Evolutionary conservation across 208 protist genomes (phyloP).

Genomic region (Crithidia sp.): DNA sequence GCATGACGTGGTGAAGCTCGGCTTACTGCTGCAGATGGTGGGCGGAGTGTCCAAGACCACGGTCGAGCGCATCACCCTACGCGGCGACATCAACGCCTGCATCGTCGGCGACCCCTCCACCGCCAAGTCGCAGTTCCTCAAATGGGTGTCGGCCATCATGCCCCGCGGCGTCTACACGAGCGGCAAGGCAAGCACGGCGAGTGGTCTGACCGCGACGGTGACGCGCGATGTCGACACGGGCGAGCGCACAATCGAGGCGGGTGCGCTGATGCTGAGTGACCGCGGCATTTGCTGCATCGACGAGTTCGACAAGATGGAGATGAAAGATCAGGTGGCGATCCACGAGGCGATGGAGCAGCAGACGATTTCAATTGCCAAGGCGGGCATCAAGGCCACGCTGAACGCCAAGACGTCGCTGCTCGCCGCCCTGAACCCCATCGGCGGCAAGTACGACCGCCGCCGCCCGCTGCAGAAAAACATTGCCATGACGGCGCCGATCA

Average conservation of each 20-base stretch:
- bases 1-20: conserved; percentile 98
- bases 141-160: conserved; percentile 95
- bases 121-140: conserved; percentile 99
- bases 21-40: conserved; percentile 98
- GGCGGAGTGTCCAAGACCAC: conserved; percentile 99
- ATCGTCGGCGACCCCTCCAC: conserved; percentile 99
- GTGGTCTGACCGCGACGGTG: conserved; percentile 98
- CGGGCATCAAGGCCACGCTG: conserved; percentile 98
- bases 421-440: conserved; percentile 98
- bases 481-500: conserved; percentile 96
- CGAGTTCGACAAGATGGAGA: conserved; percentile 99
- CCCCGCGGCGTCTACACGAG: conserved; percentile 98
- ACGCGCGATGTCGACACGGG: conserved; percentile 98
- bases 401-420: conserved; percentile 99
- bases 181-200: conserved; percentile 97
- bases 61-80: conserved; percentile 91
- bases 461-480: conserved; percentile 95
- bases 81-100: conserved; percentile 99
- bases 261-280: conserved; percentile 99
- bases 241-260: conserved; percentile 99
- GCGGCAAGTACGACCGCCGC: conserved; percentile 94
- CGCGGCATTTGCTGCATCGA: conserved; percentile 99
- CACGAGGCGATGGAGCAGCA: conserved; percentile 99
- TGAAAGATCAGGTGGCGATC: conserved; percentile 99
- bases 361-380: conserved; percentile 99